Evolutionary conservation across 257 asterid genomes (phyloP).

Genomic region (Ocimum tenuiflorum): DNA sequence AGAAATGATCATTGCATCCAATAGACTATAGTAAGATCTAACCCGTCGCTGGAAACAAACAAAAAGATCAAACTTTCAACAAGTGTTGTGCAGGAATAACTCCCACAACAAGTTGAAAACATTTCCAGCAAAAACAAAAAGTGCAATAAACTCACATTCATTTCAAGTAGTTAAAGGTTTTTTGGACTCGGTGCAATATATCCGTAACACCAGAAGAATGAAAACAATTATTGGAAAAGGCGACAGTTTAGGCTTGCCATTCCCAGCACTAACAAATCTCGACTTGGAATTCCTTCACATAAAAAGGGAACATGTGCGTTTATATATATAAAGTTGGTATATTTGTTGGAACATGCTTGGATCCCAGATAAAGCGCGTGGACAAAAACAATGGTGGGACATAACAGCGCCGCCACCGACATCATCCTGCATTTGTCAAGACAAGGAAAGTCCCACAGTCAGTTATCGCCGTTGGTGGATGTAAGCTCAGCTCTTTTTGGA

Average conservation of each 20-base stretch:
- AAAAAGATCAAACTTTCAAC: no score
- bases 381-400: neutral
- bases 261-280: neutral
- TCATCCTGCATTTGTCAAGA: neutral
- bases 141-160: neutral
- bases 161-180: neutral
- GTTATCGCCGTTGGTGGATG: neutral
- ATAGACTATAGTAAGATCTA: no score
- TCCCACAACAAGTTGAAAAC: neutral
- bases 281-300: neutral
- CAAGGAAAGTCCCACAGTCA: no score
- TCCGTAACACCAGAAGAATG: no score
- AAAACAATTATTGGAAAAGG: no score
- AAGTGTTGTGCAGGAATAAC: no score
- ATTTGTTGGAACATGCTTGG: no score
- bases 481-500: neutral
- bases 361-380: constrained; percentile 5
- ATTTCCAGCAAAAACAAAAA: neutral
- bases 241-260: no score
- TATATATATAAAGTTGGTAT: neutral
- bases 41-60: no score
- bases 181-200: no score
- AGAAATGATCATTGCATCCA: no score
- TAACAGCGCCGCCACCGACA: neutral
- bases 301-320: neutral